phyloP scores from a whole-genome alignment of 805 yeast species.

The Metschnikowia hibisci region DNA sequence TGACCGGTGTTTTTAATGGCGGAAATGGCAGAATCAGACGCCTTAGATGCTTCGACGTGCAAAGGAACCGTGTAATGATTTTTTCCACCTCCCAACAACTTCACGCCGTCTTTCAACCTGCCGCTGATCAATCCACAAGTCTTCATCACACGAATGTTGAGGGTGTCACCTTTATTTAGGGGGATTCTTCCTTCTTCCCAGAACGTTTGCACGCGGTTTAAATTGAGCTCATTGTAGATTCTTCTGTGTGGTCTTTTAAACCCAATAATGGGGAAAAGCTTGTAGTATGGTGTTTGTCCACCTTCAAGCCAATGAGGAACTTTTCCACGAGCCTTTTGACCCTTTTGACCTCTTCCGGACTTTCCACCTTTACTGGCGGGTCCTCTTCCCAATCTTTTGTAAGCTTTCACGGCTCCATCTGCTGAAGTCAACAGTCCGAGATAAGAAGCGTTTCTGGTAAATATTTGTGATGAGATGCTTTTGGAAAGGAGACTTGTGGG shows the following conservation, averaged over 20 bases:
- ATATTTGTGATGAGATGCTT: neutral
- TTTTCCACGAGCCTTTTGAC: conserved; percentile 93
- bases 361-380: conserved; percentile 94
- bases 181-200: conserved; percentile 63
- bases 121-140: conserved; percentile 72
- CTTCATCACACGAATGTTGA: conserved; percentile 75
- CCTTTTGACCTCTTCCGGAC: conserved; percentile 95
- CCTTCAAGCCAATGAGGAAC: conserved; percentile 96
- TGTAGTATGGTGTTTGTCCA: conserved; percentile 92
- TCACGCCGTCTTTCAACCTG: conserved; percentile 71
- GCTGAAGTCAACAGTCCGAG: conserved; percentile 57
- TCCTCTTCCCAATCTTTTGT: conserved; percentile 90
- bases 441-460: conserved; percentile 40
- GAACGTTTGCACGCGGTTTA: conserved; percentile 67
- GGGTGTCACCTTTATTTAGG: conserved; percentile 54
- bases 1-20: conserved; percentile 74
- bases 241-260: conserved; percentile 63
- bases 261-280: conserved; percentile 84
- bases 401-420: conserved; percentile 53
- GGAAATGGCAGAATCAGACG: conserved; percentile 68
- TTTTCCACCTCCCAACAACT: conserved; percentile 65
- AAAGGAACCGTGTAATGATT: conserved; percentile 53
- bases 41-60: conserved; percentile 77
- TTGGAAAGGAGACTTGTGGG: conserved; percentile 3
- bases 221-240: conserved; percentile 55